Base-by-base conservation (phyloP, 495 filamentous ascomycete species). In the Opeltia flavorubescens region DNA sequence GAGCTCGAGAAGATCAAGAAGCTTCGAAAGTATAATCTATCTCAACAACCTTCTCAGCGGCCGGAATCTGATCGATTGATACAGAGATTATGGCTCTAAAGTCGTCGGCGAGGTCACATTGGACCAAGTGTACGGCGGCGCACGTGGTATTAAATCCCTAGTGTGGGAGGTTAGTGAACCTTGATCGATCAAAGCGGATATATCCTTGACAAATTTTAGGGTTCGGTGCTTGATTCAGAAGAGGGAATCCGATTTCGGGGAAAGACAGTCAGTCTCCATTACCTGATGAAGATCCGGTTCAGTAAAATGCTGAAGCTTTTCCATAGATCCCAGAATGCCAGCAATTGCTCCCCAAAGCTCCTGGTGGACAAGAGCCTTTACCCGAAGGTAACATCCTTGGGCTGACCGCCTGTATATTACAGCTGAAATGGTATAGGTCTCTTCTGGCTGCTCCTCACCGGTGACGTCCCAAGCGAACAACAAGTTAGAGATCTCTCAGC, bases 1-100 rank as follows among this genome's bases (percentile, higher is more conserved):
- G 88, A 96, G 76, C 83, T 95, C 66, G 93, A 99, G 69, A 84
- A 96, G 78, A 88, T 99, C 69, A 99, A 96, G 85, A 82, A 86
- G 63, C 77, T 99, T 57, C 72, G 85, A 62, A 94, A 95, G 86
- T 93, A 79, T 62, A 81, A 58, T 38, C 39, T 46, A 36, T 47
- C 26, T 13, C 41, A 38, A 41, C 3, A 17, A 12, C 25, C 38
- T 41, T 21, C 20, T n/a, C 4, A 23, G 5, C 6, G 3, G 11
- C 21, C 38, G 15, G 18, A 12, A 21, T 8, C 21, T 21, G 38
- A 4, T 41, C 21, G 12, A 18, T 5, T 7, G 3, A n/a, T 49
- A 28, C 47, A 94, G 88, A 73, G 89, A 93, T 55, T 77, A 91
- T 63, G 91, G 91, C 64, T 86, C 72, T 71, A 96, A 86, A 68